A percentile compares a stretch with the other conserved stretches of the same genome.
These are phyloP conservation scores for Penicillium angulare DNA, from an alignment of 495 filamentous ascomycete genomes.

Conservation along the genomic window DNA sequence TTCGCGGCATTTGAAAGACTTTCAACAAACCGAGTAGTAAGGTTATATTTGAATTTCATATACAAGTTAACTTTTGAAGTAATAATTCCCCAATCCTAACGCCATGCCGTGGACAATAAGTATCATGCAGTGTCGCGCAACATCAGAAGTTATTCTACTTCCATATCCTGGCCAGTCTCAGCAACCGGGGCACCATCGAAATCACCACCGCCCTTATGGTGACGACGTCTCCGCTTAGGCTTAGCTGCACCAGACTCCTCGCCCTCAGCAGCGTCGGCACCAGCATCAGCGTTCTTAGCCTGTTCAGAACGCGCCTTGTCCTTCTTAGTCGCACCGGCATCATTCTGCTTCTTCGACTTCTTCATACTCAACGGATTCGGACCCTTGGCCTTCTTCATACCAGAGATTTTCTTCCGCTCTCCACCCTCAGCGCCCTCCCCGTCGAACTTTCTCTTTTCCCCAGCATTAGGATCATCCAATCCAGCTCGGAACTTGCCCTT, in stretches of 20 bases:
- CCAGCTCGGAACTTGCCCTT: slow-evolving; percentile 72
- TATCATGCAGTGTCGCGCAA: slow-evolving; percentile 18
- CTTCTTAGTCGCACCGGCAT: slow-evolving; percentile 16
- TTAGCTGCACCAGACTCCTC: slow-evolving; percentile 20
- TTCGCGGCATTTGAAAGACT: too few relatives aligned
- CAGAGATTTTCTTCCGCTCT: slow-evolving; percentile 54
- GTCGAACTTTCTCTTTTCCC: slow-evolving; percentile 44
- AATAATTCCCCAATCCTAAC: slow-evolving; percentile 30
- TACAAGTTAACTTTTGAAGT: slow-evolving; percentile 13
- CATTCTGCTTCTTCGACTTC: slow-evolving; percentile 64
- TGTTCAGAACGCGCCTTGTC: slow-evolving; percentile 11
- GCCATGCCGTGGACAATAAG: slow-evolving; percentile 29
- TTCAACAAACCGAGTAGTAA: background rate
- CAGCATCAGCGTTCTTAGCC: background rate
- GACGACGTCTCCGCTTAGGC: slow-evolving; percentile 49
- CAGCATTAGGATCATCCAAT: slow-evolving; percentile 48
- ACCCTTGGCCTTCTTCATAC: slow-evolving; percentile 69
- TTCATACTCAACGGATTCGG: slow-evolving; percentile 90
- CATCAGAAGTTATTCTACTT: slow-evolving; percentile 23
- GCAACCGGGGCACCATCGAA: slow-evolving; percentile 14
- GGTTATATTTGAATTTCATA: background rate
- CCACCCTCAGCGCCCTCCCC: slow-evolving; percentile 41
- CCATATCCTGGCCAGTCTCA: slow-evolving; percentile 22
- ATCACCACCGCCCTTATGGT: slow-evolving; percentile 33
- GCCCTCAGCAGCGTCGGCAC: slow-evolving; percentile 18